Percentiles rank a stretch among this genome's conserved stretches.
phyloP scores from a whole-genome alignment of 1,284 basidiomycete species.

The Meira miltonrushii region DNA sequence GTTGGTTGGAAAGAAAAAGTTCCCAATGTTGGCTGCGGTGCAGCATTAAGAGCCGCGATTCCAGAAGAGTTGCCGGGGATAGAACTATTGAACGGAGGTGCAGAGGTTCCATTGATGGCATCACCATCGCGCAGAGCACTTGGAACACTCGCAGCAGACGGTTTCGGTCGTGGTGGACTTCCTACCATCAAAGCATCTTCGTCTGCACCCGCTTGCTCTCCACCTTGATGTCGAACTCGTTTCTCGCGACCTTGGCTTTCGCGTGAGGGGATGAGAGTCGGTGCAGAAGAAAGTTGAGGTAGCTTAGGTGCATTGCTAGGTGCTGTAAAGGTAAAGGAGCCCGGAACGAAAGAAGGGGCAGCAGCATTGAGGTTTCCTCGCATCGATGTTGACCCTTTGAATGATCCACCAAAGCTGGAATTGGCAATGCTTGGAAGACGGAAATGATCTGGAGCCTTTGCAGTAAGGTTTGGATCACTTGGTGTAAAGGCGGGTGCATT shows the following conservation, averaged over 20 bases:
- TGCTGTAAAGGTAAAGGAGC: slow-evolving; percentile 36
- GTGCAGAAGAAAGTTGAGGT: neutral
- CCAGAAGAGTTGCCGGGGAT: neutral
- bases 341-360: slow-evolving; percentile 38
- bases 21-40: neutral
- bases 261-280: neutral
- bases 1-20: slow-evolving; percentile 20
- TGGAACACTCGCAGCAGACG: slow-evolving; percentile 38
- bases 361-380: slow-evolving; percentile 25
- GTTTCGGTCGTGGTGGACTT: slow-evolving; percentile 26
- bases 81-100: slow-evolving; percentile 27
- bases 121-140: slow-evolving; percentile 24
- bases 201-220: slow-evolving; percentile 20
- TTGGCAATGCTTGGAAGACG: slow-evolving; percentile 38
- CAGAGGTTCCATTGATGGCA: slow-evolving; percentile 10
- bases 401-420: slow-evolving; percentile 33
- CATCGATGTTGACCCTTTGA: slow-evolving; percentile 18
- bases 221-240: slow-evolving; percentile 19
- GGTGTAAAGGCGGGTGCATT: slow-evolving; percentile 9
- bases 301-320: slow-evolving; percentile 19
- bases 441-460: slow-evolving; percentile 20
- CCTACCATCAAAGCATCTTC: slow-evolving; percentile 9
- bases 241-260: slow-evolving; percentile 35
- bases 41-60: neutral
- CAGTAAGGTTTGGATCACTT: slow-evolving; percentile 3